phyloP scores from a whole-genome alignment of 2,329 filamentous ascomycete species.

The Stagonosporopsis tanaceti region DNA sequence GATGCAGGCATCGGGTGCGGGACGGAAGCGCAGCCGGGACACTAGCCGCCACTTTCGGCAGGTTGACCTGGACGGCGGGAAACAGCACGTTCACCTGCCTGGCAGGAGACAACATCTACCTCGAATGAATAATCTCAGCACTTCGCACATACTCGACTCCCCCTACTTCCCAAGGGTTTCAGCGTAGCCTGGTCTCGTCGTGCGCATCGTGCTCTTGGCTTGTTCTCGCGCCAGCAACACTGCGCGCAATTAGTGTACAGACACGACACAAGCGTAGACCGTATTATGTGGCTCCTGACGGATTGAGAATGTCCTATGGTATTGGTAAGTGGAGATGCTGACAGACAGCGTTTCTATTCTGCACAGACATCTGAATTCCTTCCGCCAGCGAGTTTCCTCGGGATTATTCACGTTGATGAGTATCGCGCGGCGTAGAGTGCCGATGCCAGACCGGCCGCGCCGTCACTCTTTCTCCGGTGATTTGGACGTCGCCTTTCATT shows the following conservation, averaged over 20 bases:
- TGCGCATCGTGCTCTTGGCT: neutral
- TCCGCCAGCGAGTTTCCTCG: neutral
- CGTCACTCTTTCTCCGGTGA: neutral
- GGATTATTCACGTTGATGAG: neutral
- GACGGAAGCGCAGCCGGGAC: conserved; percentile 10
- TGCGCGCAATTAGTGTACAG: neutral
- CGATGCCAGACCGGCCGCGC: conserved; percentile 3
- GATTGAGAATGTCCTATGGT: neutral
- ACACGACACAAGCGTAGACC: neutral
- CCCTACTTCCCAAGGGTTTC: neutral
- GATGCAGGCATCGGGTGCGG: conserved; percentile 8
- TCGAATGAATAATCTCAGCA: conserved; percentile 7
- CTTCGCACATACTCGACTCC: conserved; percentile 1
- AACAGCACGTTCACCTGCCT: conserved; percentile 2
- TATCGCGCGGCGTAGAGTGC: neutral
- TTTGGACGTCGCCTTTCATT: neutral
- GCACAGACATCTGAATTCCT: neutral
- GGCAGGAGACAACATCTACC: neutral
- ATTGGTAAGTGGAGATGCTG: neutral
- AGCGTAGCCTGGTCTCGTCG: neutral
- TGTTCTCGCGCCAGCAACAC: neutral
- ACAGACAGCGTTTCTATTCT: neutral
- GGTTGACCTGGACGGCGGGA: conserved; percentile 3
- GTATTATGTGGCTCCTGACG: neutral
- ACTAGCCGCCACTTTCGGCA: conserved; percentile 7